Conservation (phyloP, 164 flowering plant species). For the Houttuynia cordata region DNA sequence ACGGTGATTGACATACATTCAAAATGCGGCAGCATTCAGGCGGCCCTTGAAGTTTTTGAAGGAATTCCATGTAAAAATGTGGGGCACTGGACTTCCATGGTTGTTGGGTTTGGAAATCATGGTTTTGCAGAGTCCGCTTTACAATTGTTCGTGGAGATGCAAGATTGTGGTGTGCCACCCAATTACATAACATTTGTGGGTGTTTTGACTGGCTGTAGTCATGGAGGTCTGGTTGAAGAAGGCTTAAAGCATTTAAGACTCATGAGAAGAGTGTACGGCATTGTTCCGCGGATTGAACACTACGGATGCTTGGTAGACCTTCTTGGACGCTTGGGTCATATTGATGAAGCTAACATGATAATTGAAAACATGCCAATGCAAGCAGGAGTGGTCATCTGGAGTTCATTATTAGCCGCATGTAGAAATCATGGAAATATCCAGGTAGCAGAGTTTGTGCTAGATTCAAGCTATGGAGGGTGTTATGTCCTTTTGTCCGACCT, state of each 20-base stretch:
- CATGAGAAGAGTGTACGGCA: conserved; percentile 9
- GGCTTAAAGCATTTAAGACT: conserved; percentile 11
- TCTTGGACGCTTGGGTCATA: conserved; percentile 14
- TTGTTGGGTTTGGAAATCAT: conserved; percentile 14
- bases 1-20: conserved; percentile 19
- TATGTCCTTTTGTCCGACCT: conserved; percentile 10
- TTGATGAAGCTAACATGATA: conserved; percentile 13
- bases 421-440: conserved; percentile 15
- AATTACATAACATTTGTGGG: conserved; percentile 12
- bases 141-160: conserved; percentile 13
- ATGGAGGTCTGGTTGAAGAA: conserved; percentile 17
- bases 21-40: conserved; percentile 15
- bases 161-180: conserved; percentile 2
- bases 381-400: conserved; percentile 16
- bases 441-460: conserved; percentile 11
- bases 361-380: conserved; percentile 15
- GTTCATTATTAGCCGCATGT: conserved; percentile 14
- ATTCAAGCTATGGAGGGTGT: conserved; percentile 10
- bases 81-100: conserved; percentile 17
- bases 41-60: conserved; percentile 9
- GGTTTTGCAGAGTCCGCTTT: conserved; percentile 13
- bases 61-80: conserved; percentile 7
- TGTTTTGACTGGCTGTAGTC: conserved; percentile 18
- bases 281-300: conserved; percentile 10
- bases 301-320: conserved; percentile 17